phyloP scores from a whole-genome alignment of 495 filamentous ascomycete genomes.

The Clavariopsis aquatica region DNA sequence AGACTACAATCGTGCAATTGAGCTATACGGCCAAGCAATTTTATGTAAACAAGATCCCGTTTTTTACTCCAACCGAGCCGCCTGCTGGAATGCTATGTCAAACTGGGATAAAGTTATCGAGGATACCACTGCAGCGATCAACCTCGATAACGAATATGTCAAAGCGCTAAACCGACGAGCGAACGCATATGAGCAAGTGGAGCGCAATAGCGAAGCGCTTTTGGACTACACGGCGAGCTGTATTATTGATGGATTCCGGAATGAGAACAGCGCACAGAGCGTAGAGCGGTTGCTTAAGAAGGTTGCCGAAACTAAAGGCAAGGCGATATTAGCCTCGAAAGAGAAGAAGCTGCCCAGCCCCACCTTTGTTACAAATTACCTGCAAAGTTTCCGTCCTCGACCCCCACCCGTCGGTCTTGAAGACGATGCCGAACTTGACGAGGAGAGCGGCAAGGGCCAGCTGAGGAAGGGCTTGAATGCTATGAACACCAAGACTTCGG shows the following conservation, averaged over 20 bases:
- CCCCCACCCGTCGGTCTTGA: slow-evolving; percentile 79
- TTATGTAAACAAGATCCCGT: slow-evolving; percentile 96
- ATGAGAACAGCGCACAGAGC: slow-evolving; percentile 79
- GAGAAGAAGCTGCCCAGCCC: slow-evolving; percentile 86
- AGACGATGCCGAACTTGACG: slow-evolving; percentile 70
- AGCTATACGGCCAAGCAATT: slow-evolving; percentile 92
- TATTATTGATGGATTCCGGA: slow-evolving; percentile 96
- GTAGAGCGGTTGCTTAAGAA: slow-evolving; percentile 96
- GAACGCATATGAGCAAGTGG: slow-evolving; percentile 91
- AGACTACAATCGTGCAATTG: slow-evolving; percentile 87
- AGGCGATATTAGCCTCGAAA: slow-evolving; percentile 75
- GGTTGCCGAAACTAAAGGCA: slow-evolving; percentile 90
- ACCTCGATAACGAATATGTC: slow-evolving; percentile 90
- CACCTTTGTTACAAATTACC: slow-evolving; percentile 96
- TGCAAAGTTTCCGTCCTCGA: slow-evolving; percentile 91
- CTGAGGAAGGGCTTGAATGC: slow-evolving; percentile 77
- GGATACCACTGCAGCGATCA: slow-evolving; percentile 91
- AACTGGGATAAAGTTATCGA: slow-evolving; percentile 97
- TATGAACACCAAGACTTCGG: slow-evolving; percentile 80
- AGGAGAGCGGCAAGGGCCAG: slow-evolving; percentile 80
- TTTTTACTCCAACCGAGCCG: slow-evolving; percentile 97
- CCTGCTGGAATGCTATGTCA: slow-evolving; percentile 89
- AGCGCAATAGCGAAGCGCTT: slow-evolving; percentile 88
- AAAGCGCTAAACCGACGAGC: slow-evolving; percentile 96
- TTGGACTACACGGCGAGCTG: slow-evolving; percentile 98